Base-by-base conservation (phyloP, 176 grass and related monocot genomes). In the Bonia amplexicaulis region DNA sequence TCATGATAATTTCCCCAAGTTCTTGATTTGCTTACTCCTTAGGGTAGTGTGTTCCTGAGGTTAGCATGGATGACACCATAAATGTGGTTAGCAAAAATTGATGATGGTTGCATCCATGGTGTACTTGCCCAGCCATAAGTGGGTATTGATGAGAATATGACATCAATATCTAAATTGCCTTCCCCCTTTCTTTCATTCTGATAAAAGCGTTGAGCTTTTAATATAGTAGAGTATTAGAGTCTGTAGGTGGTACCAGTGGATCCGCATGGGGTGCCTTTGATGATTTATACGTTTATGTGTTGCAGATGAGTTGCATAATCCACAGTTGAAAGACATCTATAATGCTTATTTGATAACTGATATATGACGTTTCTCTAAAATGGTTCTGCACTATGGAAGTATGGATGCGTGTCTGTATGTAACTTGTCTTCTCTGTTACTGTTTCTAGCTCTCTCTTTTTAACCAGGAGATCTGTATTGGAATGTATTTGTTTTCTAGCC, bases 231-330 rank as follows among this genome's bases (percentile, higher is more conserved):
- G 35, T 71, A 22, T 26, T 4, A 3, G n/a, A 37, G 29, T 48
- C 22, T 51, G 20, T 85, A 85, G 44, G 23, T 63, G n/a, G 31
- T 62, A 54, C 64, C 72, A 15, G 33, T 85, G n/a, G 35, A 64
- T 63, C 27, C 27, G 49, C 26, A 17, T 63, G 66, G 60, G 29
- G 19, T 73, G 19, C 33, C 7, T 40, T 22, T 22, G 31, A 49
- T 87, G 74, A 41, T 79, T 47, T 65, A 67, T 73, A 89, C 19
- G 67, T 66, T 1, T 59, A 47, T 79, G 6, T 89, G 20, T 75
- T 35, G 33, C 35, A 69, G 49, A 69, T 85, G 42, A n/a, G 22
- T 37, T 67, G 3, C 78, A 33, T 49, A 74, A 26, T 48, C 37
- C 65, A 60, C 60, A 79, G 8, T 58, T 47, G 9, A 74, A 65